A percentile compares a stretch with the other conserved stretches of the same genome.
Evolutionary conservation across 805 yeast species (phyloP).

Genomic region (Brettanomyces naardenensis): DNA sequence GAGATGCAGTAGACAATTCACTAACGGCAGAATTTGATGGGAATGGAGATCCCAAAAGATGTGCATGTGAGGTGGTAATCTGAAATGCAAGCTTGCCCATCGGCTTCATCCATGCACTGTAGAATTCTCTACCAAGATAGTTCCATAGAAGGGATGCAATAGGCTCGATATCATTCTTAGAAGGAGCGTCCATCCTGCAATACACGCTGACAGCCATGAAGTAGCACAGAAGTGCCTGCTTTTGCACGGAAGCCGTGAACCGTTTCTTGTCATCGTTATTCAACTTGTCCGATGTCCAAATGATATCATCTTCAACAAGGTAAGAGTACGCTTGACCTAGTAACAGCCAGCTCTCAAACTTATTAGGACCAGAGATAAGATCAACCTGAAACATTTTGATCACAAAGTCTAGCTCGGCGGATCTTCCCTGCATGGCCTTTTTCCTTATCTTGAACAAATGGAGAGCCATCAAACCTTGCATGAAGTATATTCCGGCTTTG

Average conservation of each 20-base stretch:
- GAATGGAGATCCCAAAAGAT: constrained; percentile 2
- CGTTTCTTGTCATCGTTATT: constrained; percentile 53
- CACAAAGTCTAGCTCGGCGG: constrained; percentile 73
- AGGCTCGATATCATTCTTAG: constrained; percentile 22
- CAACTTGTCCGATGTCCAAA: constrained; percentile 87
- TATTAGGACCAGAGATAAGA: constrained; percentile 51
- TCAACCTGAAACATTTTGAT: constrained; percentile 60
- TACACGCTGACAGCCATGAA: constrained; percentile 56
- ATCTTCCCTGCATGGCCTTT: constrained; percentile 70
- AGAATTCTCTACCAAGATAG: constrained; percentile 47
- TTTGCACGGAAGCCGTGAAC: constrained; percentile 55
- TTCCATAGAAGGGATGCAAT: constrained; percentile 41
- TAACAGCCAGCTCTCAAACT: constrained; percentile 83
- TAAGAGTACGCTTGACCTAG: constrained; percentile 73
- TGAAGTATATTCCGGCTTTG: constrained; percentile 53
- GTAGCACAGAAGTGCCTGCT: constrained; percentile 65
- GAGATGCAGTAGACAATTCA: constrained; percentile 1
- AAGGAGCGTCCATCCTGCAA: constrained; percentile 14
- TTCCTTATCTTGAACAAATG: constrained; percentile 65
- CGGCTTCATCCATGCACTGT: constrained; percentile 53
- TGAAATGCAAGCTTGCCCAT: constrained; percentile 56
- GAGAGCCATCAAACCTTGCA: constrained; percentile 61
- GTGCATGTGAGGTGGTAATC: constrained; percentile 16
- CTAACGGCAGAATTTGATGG: constrained; percentile 4
- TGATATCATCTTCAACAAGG: constrained; percentile 79